Percentiles rank a stretch among this genome's conserved stretches.
Conservation (phyloP, 495 filamentous ascomycete species). For the Penicillium canescens region DNA sequence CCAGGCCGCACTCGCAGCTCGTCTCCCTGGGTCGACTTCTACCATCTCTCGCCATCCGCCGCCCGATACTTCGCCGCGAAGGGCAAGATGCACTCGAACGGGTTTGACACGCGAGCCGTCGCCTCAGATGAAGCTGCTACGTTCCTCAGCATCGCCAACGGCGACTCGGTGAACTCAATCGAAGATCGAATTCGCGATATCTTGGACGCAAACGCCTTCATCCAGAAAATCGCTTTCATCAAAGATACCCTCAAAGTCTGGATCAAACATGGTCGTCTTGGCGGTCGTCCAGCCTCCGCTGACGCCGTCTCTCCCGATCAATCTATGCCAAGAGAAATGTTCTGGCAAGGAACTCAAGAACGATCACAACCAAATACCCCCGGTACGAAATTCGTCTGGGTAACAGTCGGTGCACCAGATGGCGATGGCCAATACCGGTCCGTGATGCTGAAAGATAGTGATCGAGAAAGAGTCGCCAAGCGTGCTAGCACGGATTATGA, state of each 20-base stretch:
- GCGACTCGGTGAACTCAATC: conserved; percentile 47
- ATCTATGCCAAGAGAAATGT: conserved; percentile 53
- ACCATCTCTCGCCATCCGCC: conserved; percentile 72
- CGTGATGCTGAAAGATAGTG: conserved; percentile 35
- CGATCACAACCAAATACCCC: conserved; percentile 44
- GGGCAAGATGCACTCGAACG: conserved; percentile 57
- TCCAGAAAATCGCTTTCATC: conserved; percentile 77
- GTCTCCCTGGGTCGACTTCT: conserved; percentile 74
- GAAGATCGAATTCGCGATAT: conserved; percentile 61
- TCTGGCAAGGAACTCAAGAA: conserved; percentile 70
- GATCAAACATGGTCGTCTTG: conserved; percentile 70
- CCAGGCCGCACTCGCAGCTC: conserved; percentile 59
- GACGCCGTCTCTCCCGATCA: conserved; percentile 19
- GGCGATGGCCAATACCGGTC: conserved; percentile 63
- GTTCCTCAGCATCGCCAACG: conserved; percentile 61
- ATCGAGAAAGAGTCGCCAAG: conserved; percentile 13
- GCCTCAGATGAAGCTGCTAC: conserved; percentile 61
- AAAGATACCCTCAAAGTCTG: conserved; percentile 68
- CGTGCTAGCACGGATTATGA: conserved; percentile 20
- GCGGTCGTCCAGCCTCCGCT: conserved; percentile 37
- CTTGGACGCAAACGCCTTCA: conserved; percentile 75
- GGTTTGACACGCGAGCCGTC: conserved; percentile 50
- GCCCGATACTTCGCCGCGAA: conserved; percentile 60
- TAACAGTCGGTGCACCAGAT: conserved; percentile 73
- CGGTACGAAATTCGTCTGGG: conserved; percentile 77